Evolutionary conservation across 2,329 filamentous ascomycete species (phyloP).

Genomic region (Fusarium nematophilum): DNA sequence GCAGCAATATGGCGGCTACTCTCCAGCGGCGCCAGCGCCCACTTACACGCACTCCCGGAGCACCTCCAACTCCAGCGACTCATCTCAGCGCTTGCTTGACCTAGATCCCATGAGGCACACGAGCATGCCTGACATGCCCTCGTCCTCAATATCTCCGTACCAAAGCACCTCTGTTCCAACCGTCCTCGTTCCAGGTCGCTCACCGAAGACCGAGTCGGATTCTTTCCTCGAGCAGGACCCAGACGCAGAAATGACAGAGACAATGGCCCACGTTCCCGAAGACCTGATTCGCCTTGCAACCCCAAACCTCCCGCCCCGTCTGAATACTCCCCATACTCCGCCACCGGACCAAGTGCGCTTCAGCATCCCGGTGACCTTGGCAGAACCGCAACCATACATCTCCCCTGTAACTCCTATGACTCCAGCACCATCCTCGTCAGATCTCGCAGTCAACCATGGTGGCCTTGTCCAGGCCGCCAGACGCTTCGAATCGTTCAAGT

Average conservation of each 20-base stretch:
- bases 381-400: constrained; percentile 13
- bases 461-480: constrained; percentile 40
- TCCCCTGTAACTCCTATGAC: background rate
- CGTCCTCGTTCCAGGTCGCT: constrained; percentile 13
- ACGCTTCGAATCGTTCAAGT: constrained; percentile 39
- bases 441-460: constrained; percentile 33
- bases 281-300: constrained; percentile 42
- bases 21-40: constrained; percentile 31
- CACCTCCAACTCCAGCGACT: constrained; percentile 35
- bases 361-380: constrained; percentile 17
- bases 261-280: constrained; percentile 14
- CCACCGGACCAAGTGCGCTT: constrained; percentile 19
- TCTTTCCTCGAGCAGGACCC: constrained; percentile 31
- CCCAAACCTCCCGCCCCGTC: constrained; percentile 38
- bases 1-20: constrained; percentile 25
- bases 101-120: constrained; percentile 30
- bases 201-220: constrained; percentile 24
- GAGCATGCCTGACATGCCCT: constrained; percentile 33
- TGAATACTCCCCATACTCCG: constrained; percentile 40
- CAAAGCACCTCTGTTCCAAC: constrained; percentile 15
- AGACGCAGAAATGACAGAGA: constrained; percentile 26
- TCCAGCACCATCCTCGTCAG: constrained; percentile 2
- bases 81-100: constrained; percentile 35
- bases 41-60: constrained; percentile 40
- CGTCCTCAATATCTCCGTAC: constrained; percentile 30